Base-by-base conservation (phyloP, 2,329 filamentous ascomycete species). In the Colletotrichum tropicale region DNA sequence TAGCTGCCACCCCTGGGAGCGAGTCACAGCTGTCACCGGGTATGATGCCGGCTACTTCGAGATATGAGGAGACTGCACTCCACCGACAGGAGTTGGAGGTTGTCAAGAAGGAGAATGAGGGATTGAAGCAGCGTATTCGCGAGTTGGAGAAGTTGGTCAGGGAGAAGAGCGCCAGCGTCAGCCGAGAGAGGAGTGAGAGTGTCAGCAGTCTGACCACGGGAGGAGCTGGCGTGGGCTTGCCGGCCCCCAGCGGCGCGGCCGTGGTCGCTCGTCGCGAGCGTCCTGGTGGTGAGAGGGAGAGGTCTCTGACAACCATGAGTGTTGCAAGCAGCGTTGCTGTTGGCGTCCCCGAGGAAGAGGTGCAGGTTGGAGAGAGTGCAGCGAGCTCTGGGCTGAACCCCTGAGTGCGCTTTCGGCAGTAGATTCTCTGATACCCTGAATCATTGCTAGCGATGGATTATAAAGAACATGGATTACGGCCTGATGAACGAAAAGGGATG, bases 21-120 rank as follows among this genome's bases (percentile, higher is more conserved):
- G 79, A 82, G 65, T 85, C 86, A 43, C 84, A 90, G 79, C 82
- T 89, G 28, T 91, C 90, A 13, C 90, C 90, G 0, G 87, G 88
- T 5, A 82, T 92, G 30, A 84, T 93, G 78, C 88, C 89, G 4
- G 90, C 88, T 4, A 93, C 91, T 0, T 82, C 87, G 13, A 88
- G 92, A 15, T 93, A 92, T 80, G 92, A 93, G 78, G 92, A 94
- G 82, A 90, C 90, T 1, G 89, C 89, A 0, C 89, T 88, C 75
- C 91, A 91, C 79, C 87, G 91, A 6, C 86, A 88, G 48, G 92
- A 94, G 80, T 85, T 94, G 0, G 92, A 94, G 28, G 84, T 80
- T 7, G 90, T 91, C 52, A 93, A 92, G 84, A 86, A 88, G 62
- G 92, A 94, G 83, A 94, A 94, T 75, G 92, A 94, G 68, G 81